These are phyloP conservation scores for Suhomyces atakaporum DNA, from an alignment of 1,139 yeast genomes.

Conservation along the genomic window DNA sequence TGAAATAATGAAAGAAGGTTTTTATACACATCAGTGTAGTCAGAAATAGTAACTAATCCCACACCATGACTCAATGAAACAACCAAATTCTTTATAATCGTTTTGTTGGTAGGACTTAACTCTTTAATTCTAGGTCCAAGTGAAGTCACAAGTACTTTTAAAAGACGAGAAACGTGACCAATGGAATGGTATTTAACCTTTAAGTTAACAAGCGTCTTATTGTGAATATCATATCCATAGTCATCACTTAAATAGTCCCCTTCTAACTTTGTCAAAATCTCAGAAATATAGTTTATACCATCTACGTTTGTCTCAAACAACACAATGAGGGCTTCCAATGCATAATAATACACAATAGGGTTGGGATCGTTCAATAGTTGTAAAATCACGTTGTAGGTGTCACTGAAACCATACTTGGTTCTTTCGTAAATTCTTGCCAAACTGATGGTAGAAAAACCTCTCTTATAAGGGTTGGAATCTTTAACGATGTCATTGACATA, in stretches of 20 bases:
- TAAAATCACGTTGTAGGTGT: slow-evolving; percentile 56
- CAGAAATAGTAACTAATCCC: slow-evolving; percentile 34
- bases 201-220: slow-evolving; percentile 31
- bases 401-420: slow-evolving; percentile 34
- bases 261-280: slow-evolving; percentile 47
- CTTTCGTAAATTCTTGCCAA: slow-evolving; percentile 60
- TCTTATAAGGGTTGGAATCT: slow-evolving; percentile 54
- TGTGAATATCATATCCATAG: slow-evolving; percentile 46
- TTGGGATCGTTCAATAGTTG: slow-evolving; percentile 79
- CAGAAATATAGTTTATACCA: slow-evolving; percentile 47
- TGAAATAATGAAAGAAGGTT: slow-evolving; percentile 36
- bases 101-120: slow-evolving; percentile 22
- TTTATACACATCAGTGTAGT: slow-evolving; percentile 28
- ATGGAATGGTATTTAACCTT: slow-evolving; percentile 31
- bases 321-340: slow-evolving; percentile 59
- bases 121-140: slow-evolving; percentile 44
- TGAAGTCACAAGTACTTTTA: slow-evolving; percentile 36
- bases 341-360: slow-evolving; percentile 76
- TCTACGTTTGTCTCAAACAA: slow-evolving; percentile 60
- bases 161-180: slow-evolving; percentile 26
- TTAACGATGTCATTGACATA: slow-evolving; percentile 64
- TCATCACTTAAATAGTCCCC: slow-evolving; percentile 47
- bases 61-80: slow-evolving; percentile 35
- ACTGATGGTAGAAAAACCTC: slow-evolving; percentile 65
- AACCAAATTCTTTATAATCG: slow-evolving; percentile 31